Percentiles rank a stretch among this genome's conserved stretches.
These are phyloP conservation scores for Solanum chilense DNA, from an alignment of 257 asterid genomes.

Conservation along the genomic window DNA sequence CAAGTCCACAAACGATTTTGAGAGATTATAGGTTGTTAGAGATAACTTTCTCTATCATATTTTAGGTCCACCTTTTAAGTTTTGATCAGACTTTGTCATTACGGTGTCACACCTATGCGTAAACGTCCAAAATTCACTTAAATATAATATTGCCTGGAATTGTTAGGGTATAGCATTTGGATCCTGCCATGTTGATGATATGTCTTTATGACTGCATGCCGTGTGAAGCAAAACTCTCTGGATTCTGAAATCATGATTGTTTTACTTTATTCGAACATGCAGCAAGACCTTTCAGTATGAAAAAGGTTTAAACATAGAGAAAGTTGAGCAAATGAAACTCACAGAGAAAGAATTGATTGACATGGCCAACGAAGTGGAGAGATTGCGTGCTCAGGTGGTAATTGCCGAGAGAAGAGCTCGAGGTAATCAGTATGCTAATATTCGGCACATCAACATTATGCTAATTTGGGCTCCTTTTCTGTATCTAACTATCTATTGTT, in stretches of 20 bases:
- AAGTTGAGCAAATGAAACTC: slow-evolving; percentile 57
- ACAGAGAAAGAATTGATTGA: slow-evolving; percentile 60
- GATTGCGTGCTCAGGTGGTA: slow-evolving; percentile 37
- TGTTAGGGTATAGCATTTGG: background rate
- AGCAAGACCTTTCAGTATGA: slow-evolving; percentile 72
- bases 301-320: slow-evolving; percentile 48
- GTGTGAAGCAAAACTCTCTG: background rate
- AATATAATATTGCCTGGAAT: background rate
- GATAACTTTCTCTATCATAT: background rate
- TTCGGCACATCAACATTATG: background rate
- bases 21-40: background rate
- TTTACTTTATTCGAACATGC: slow-evolving; percentile 2
- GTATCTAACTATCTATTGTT: background rate
- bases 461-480: background rate
- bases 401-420: slow-evolving; percentile 44
- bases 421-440: slow-evolving; percentile 27
- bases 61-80: background rate
- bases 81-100: background rate
- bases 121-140: background rate
- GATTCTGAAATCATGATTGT: background rate
- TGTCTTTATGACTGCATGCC: background rate
- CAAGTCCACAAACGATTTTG: background rate
- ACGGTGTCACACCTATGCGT: background rate
- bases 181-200: background rate
- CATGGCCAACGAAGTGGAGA: slow-evolving; percentile 53